Conservation (phyloP, 2,329 filamentous ascomycete genomes). For the Stagonosporopsis chrysanthemi region DNA sequence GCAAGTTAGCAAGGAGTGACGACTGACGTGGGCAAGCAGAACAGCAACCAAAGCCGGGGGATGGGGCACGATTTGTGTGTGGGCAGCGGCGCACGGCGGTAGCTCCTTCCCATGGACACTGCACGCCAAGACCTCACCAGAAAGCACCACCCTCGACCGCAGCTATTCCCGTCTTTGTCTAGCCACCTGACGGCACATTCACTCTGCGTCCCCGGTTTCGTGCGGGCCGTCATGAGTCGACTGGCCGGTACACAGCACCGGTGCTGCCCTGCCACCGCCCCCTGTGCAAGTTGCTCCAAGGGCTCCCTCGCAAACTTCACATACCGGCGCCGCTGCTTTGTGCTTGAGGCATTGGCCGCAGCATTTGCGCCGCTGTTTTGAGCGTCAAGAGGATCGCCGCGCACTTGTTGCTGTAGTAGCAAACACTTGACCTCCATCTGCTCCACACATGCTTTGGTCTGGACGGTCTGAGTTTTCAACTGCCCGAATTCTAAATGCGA, state of each 20-base stretch:
- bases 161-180: constrained; percentile 23
- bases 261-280: constrained; percentile 20
- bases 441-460: constrained; percentile 18
- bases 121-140: constrained; percentile 31
- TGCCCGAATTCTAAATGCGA: constrained; percentile 25
- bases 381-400: constrained; percentile 17
- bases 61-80: constrained; percentile 40
- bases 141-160: constrained; percentile 23
- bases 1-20: constrained; percentile 25
- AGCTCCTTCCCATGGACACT: constrained; percentile 25
- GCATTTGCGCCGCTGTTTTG: constrained; percentile 27
- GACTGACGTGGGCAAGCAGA: constrained; percentile 34
- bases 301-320: constrained; percentile 21
- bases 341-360: constrained; percentile 18
- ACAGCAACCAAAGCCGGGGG: constrained; percentile 29
- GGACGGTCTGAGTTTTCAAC: constrained; percentile 30
- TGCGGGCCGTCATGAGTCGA: constrained; percentile 24
- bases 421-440: constrained; percentile 14
- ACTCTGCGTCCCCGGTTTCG: constrained; percentile 34
- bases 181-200: constrained; percentile 25
- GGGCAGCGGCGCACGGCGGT: constrained; percentile 30
- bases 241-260: constrained; percentile 31
- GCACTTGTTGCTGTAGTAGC: constrained; percentile 26
- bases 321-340: constrained; percentile 25
- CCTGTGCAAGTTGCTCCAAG: constrained; percentile 16